A percentile compares a stretch with the other conserved stretches of the same genome.
Conservation (phyloP, 129 eudicot species). For the Rutidosis leptorrhynchoides region DNA sequence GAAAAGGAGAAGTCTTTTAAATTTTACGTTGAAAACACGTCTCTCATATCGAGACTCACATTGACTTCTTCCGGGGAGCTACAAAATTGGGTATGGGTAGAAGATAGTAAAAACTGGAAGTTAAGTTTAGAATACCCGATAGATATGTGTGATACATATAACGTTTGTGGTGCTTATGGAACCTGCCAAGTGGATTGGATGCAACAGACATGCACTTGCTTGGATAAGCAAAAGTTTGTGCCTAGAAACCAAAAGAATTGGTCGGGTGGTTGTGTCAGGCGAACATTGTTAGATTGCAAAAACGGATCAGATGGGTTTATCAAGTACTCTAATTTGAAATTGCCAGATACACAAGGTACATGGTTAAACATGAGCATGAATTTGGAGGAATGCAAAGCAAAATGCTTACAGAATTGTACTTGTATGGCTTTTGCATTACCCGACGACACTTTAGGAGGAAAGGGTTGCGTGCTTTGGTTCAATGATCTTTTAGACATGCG, state of each 20-base stretch:
- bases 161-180: slow-evolving; percentile 32
- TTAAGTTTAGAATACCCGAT: slow-evolving; percentile 19
- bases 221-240: slow-evolving; percentile 29
- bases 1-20: slow-evolving; percentile 20
- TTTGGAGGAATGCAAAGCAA: slow-evolving; percentile 30
- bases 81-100: slow-evolving; percentile 28
- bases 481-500: no score
- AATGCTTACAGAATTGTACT: slow-evolving; percentile 37
- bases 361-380: slow-evolving; percentile 40
- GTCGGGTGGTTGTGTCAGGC: slow-evolving; percentile 59
- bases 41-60: not conserved
- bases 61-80: slow-evolving; percentile 23
- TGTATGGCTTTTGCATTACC: slow-evolving; percentile 47
- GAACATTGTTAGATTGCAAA: slow-evolving; percentile 37
- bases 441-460: slow-evolving; percentile 16
- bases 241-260: slow-evolving; percentile 42
- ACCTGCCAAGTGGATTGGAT: slow-evolving; percentile 19
- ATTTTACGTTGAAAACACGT: slow-evolving; percentile 16
- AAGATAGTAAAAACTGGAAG: slow-evolving; percentile 34
- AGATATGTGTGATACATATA: slow-evolving; percentile 42
- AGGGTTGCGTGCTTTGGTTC: no score
- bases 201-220: slow-evolving; percentile 24
- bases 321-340: slow-evolving; percentile 25
- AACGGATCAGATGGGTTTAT: slow-evolving; percentile 44
- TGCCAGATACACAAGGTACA: slow-evolving; percentile 33